Evolutionary conservation across 2,329 filamentous ascomycete genomes (phyloP).

Genomic region (Beauveria sp.): DNA sequence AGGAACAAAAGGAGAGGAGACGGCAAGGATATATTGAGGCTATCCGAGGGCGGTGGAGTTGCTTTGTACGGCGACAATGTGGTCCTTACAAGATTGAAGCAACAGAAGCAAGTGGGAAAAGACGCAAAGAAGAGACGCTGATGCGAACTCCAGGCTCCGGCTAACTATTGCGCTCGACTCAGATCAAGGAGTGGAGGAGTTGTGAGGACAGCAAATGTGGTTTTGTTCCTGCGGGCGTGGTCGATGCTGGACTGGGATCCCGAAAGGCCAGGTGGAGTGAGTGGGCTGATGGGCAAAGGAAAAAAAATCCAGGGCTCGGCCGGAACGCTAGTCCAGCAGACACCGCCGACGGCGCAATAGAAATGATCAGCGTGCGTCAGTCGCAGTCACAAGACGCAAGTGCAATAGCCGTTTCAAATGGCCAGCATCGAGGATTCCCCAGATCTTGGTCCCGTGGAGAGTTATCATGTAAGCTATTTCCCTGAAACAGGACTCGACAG

Average conservation of each 20-base stretch:
- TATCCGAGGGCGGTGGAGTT: constrained; percentile 1
- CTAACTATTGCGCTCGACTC: background rate
- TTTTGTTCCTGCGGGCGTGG: background rate
- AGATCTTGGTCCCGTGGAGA: background rate
- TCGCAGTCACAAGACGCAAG: background rate
- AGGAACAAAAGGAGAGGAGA: background rate
- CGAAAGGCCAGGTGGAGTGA: constrained; percentile 4
- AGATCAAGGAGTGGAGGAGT: background rate
- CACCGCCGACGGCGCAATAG: constrained; percentile 1
- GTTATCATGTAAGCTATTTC: background rate
- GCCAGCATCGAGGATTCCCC: background rate
- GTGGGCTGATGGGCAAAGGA: background rate
- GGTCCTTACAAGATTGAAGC: background rate
- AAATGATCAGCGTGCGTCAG: background rate
- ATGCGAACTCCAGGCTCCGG: background rate
- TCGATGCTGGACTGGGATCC: constrained; percentile 6
- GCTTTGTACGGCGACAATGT: background rate
- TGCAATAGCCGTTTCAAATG: background rate
- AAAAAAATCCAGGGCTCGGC: constrained; percentile 6
- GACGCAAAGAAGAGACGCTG: background rate
- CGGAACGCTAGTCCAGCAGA: background rate
- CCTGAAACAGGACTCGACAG: background rate
- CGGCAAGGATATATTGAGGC: background rate
- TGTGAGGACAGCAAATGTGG: background rate
- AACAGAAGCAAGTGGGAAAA: background rate